These are phyloP conservation scores for Pythium rhizo-oryzae DNA, from an alignment of 352 stramenopile species.

Conservation along the genomic window DNA sequence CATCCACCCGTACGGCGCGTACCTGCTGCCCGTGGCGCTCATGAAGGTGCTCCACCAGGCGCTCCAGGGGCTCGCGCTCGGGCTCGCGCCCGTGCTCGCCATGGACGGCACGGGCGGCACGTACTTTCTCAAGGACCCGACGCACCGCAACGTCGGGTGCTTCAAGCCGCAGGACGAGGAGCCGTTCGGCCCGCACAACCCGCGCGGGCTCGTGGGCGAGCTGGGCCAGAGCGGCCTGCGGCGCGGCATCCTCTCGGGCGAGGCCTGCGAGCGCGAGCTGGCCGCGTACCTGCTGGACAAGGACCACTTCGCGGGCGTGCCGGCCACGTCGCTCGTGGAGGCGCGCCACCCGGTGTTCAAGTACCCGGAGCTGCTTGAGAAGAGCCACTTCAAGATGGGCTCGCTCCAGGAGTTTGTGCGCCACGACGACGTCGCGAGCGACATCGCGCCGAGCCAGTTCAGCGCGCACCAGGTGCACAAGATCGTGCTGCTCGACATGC, in stretches of 20 bases:
- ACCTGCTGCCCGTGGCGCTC: slow-evolving; percentile 73
- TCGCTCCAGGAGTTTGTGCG: slow-evolving; percentile 97
- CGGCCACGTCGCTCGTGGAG: slow-evolving; percentile 80
- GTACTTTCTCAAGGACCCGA: slow-evolving; percentile 97
- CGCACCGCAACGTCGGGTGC: slow-evolving; percentile 93
- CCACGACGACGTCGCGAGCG: slow-evolving; percentile 94
- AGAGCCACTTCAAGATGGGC: slow-evolving; percentile 92
- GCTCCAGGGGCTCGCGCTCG: slow-evolving; percentile 89
- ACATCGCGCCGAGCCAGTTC: slow-evolving; percentile 92
- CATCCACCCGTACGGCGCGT: slow-evolving; percentile 78
- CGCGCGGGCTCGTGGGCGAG: slow-evolving; percentile 89
- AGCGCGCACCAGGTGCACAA: slow-evolving; percentile 96
- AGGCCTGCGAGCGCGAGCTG: slow-evolving; percentile 97
- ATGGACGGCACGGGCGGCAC: slow-evolving; percentile 98
- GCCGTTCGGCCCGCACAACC: slow-evolving; percentile 98
- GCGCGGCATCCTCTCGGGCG: slow-evolving; percentile 93
- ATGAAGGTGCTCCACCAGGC: slow-evolving; percentile 89
- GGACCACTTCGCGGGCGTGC: slow-evolving; percentile 86
- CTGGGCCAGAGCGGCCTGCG: slow-evolving; percentile 86
- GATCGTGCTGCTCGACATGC: slow-evolving; percentile 98
- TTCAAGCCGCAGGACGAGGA: slow-evolving; percentile 99
- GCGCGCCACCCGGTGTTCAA: slow-evolving; percentile 80
- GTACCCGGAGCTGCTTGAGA: slow-evolving; percentile 46
- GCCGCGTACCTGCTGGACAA: slow-evolving; percentile 96
- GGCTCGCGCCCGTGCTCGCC: slow-evolving; percentile 90